Percentiles rank a stretch among this genome's conserved stretches.
These are phyloP conservation scores for Sclerotinia borealis DNA, from an alignment of 2,329 filamentous ascomycete genomes.

Conservation along the genomic window DNA sequence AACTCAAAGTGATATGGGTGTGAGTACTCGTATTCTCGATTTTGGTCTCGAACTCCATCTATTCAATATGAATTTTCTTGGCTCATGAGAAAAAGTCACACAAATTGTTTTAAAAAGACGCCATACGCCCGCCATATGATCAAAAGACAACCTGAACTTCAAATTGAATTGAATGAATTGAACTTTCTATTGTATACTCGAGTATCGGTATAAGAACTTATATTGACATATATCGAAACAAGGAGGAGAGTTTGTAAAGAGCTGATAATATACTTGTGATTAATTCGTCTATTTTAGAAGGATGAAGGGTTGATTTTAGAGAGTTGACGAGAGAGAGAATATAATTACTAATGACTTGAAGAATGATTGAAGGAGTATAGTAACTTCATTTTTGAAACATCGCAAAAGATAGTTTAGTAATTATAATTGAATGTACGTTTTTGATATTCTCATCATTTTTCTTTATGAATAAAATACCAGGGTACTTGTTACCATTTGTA, in stretches of 20 bases:
- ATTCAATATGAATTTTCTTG: not conserved
- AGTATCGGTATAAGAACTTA: not conserved
- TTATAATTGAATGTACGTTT: not conserved
- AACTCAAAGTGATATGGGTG: no score
- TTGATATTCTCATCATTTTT: not conserved
- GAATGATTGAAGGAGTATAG: not conserved
- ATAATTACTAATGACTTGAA: not conserved
- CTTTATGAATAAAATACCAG: not conserved
- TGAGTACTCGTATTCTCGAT: not conserved
- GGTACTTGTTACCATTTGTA: not conserved
- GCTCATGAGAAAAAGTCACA: not conserved
- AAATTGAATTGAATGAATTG: no score
- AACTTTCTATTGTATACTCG: not conserved
- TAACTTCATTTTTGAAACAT: not conserved
- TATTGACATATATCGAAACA: not conserved
- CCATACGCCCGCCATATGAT: no score
- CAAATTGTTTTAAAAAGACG: no score
- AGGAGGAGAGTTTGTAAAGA: not conserved
- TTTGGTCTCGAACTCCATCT: not conserved
- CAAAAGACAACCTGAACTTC: no score
- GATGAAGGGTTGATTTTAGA: not conserved
- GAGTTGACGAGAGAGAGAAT: not conserved
- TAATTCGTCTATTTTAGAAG: not conserved
- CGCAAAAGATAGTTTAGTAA: not conserved
- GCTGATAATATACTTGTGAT: not conserved